A percentile compares a stretch with the other conserved stretches of the same genome.
phyloP scores from a whole-genome alignment of 2,329 filamentous ascomycete species.

The Graphilbum fragrans region DNA sequence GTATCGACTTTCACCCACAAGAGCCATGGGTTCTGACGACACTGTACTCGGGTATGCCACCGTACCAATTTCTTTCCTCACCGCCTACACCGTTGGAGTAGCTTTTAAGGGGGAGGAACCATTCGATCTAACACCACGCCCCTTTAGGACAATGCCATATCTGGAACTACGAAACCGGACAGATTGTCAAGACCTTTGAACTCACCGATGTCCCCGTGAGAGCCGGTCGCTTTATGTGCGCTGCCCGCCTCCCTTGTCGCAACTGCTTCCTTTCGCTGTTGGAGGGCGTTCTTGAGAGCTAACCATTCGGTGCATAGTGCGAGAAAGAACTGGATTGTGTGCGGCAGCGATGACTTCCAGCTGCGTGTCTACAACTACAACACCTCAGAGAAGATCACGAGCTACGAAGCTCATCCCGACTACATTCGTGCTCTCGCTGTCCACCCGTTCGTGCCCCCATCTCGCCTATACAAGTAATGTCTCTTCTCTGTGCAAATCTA shows the following conservation, averaged over 20 bases:
- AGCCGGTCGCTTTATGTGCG: conserved; percentile 74
- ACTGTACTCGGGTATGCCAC: conserved; percentile 71
- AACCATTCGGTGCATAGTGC: conserved; percentile 34
- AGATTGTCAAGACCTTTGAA: conserved; percentile 97
- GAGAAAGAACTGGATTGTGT: conserved; percentile 98
- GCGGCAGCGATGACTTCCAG: conserved; percentile 83
- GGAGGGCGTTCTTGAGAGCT: neutral
- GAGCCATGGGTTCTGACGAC: conserved; percentile 52
- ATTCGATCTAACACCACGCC: neutral
- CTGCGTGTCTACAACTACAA: conserved; percentile 64
- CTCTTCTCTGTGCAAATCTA: neutral
- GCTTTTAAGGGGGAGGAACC: neutral
- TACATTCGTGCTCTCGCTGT: conserved; percentile 96
- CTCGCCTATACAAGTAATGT: no score
- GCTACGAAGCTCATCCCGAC: conserved; percentile 94
- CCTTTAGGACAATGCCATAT: conserved; percentile 85
- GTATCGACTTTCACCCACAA: conserved; percentile 13
- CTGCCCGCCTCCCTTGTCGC: neutral
- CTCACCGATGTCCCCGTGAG: conserved; percentile 96
- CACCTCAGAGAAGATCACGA: conserved; percentile 95
- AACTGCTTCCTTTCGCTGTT: no score
- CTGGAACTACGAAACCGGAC: conserved; percentile 95
- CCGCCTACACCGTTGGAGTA: neutral
- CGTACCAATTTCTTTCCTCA: conserved; percentile 14
- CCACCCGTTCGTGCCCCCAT: conserved; percentile 45